A percentile compares a stretch with the other conserved stretches of the same genome.
Evolutionary conservation across 1,284 basidiomycete species (phyloP).

Genomic region (Sporisorium exsertum): DNA sequence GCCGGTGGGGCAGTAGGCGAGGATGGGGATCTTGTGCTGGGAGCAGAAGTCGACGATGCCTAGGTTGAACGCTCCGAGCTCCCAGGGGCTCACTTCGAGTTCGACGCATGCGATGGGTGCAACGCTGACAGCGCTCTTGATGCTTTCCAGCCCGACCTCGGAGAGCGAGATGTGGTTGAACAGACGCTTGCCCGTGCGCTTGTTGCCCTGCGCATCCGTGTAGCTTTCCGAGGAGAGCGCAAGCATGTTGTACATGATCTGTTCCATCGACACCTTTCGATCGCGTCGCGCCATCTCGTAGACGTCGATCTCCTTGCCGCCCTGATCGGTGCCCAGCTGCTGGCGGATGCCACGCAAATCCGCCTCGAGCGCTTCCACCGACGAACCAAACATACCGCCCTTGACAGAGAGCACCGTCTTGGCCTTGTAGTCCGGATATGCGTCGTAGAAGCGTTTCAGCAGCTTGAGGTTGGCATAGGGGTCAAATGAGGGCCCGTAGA

Average conservation of each 20-base stretch:
- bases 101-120: constrained; percentile 74
- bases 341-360: constrained; percentile 46
- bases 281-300: constrained; percentile 61
- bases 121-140: constrained; percentile 51
- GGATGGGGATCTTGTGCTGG: constrained; percentile 73
- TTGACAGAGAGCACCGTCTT: constrained; percentile 74
- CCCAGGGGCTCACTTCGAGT: constrained; percentile 77
- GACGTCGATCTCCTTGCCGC: constrained; percentile 56
- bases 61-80: constrained; percentile 71
- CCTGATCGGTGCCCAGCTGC: constrained; percentile 51
- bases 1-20: constrained; percentile 73
- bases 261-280: constrained; percentile 19
- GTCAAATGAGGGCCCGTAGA: constrained; percentile 70
- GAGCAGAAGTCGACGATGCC: constrained; percentile 70
- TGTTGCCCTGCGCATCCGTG: constrained; percentile 26
- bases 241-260: constrained; percentile 55
- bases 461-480: constrained; percentile 71
- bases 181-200: constrained; percentile 52
- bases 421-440: constrained; percentile 74
- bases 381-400: constrained; percentile 70
- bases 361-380: constrained; percentile 38
- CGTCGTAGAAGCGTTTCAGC: constrained; percentile 72
- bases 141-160: constrained; percentile 55
- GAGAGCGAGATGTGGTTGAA: constrained; percentile 62
- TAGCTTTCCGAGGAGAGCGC: constrained; percentile 41